Evolutionary conservation across 352 stramenopile genomes (phyloP).

Genomic region (Elongisporangium anandrum): DNA sequence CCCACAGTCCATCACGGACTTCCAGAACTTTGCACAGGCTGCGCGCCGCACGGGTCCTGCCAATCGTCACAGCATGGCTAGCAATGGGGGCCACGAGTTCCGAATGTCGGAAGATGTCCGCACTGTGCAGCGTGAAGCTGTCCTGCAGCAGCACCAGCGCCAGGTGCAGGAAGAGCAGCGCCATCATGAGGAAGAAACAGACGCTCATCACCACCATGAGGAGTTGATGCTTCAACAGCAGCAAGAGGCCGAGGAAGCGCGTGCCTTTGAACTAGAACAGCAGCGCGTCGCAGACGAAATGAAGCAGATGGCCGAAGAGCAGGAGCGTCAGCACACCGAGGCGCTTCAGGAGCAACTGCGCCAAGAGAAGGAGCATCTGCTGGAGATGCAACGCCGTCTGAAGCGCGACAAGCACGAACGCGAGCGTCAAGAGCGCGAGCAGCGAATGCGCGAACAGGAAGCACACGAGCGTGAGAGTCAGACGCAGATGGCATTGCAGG

Average conservation of each 20-base stretch:
- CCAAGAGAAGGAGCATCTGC: constrained; percentile 32
- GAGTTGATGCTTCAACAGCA: constrained; percentile 9
- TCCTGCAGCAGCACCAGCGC: constrained; percentile 19
- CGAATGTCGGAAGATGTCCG: constrained; percentile 27
- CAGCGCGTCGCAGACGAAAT: constrained; percentile 14
- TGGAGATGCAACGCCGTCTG: constrained; percentile 60
- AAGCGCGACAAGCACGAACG: constrained; percentile 73
- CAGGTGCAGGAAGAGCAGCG: constrained; percentile 18
- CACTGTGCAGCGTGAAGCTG: constrained; percentile 17
- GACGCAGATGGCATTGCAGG: neutral
- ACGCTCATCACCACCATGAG: constrained; percentile 12
- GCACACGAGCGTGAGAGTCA: constrained; percentile 13
- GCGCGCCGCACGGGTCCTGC: constrained; percentile 27
- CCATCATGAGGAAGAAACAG: constrained; percentile 8
- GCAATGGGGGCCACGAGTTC: constrained; percentile 15
- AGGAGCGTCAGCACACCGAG: constrained; percentile 14
- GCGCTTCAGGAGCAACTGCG: constrained; percentile 20
- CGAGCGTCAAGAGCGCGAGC: constrained; percentile 39
- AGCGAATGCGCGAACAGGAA: constrained; percentile 25
- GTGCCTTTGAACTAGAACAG: constrained; percentile 17
- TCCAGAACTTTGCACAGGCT: constrained; percentile 70
- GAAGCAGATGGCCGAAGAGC: constrained; percentile 5
- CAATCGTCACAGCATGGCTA: constrained; percentile 37
- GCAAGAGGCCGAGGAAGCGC: constrained; percentile 6
- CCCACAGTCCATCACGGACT: constrained; percentile 48